Evolutionary conservation across 2,329 filamentous ascomycete species (phyloP), one percentile per base, ranked within the genome.

Genomic region (Ceratocystis cubensis): DNA sequence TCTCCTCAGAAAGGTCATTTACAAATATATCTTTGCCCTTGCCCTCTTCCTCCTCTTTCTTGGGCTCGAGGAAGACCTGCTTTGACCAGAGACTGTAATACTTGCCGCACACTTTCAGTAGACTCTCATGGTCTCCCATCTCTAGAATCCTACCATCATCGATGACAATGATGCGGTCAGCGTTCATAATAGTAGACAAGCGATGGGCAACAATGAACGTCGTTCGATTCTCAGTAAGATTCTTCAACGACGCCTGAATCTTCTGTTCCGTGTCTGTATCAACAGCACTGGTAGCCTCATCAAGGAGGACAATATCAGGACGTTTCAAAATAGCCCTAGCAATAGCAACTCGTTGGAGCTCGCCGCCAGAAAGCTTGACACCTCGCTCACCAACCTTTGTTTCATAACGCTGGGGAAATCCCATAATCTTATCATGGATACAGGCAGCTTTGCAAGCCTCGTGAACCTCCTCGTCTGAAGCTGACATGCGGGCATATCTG

Each of bases 271-370:
- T 88, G 44, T 86, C 83, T 0, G 86, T 86, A 69, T 90, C 85
- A 67, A 93, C 85, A 5, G 88, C 86, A 46, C 87, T 90, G 3
- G 90, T 91, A 1, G 89, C 86, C 74, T 92, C 89, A 70, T 93
- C 89, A 0, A 93, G 80, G 48, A 93, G 80, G 8, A 93, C 84
- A 68, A 92, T 85, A 66, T 89, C 85, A 0, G 89, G 88, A 67
- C 83, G 81, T 74, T 89, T 89, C 70, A 92, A 77, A 61, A 93
- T 81, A 0, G 88, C 87, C 30, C 88, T 83, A 6, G 85, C 85
- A 72, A 88, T 88, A 4, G 85, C 85, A 33, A 88, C 80, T 61
- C 85, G 81, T 71, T 88, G 85, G 5, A 87, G 75, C 72, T 88
- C 85, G 28, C 85, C 85, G 1, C 85, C 85, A 3, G 85, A 88